Evolutionary conservation across 1,284 basidiomycete genomes (phyloP).

Genomic region (Ustilago lituana): DNA sequence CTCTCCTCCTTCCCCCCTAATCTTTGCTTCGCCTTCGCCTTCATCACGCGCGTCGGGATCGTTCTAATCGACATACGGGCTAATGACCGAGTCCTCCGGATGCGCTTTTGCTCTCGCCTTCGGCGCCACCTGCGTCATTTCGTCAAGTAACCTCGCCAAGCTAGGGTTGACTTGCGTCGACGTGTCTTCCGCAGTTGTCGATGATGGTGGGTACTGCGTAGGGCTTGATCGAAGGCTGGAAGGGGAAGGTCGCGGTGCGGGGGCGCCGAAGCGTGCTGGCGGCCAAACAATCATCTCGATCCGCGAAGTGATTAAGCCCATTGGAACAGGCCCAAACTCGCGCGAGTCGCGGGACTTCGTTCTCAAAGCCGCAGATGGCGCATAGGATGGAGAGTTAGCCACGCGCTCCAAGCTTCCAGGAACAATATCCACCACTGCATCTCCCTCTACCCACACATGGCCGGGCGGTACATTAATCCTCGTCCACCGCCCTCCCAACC

Average conservation of each 20-base stretch:
- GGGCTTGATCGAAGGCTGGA: neutral
- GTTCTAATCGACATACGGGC: slow-evolving; percentile 39
- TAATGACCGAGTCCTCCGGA: slow-evolving; percentile 42
- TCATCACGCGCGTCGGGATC: slow-evolving; percentile 5
- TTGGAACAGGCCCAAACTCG: slow-evolving; percentile 71
- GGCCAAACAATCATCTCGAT: slow-evolving; percentile 70
- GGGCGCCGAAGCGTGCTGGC: slow-evolving; percentile 49
- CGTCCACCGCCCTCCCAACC: slow-evolving; percentile 29
- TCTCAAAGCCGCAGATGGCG: neutral
- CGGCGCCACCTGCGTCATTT: slow-evolving; percentile 22
- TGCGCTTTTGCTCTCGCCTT: slow-evolving; percentile 24
- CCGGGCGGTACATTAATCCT: slow-evolving; percentile 54
- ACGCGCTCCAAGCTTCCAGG: slow-evolving; percentile 18
- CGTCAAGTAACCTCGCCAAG: slow-evolving; percentile 36
- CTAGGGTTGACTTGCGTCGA: slow-evolving; percentile 43
- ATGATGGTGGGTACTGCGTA: slow-evolving; percentile 18
- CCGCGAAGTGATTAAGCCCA: slow-evolving; percentile 68
- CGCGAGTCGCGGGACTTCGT: slow-evolving; percentile 68
- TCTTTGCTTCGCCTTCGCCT: neutral
- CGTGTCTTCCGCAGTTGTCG: slow-evolving; percentile 9
- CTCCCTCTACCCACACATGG: slow-evolving; percentile 72
- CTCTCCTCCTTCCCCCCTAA: neutral
- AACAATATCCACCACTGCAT: slow-evolving; percentile 67
- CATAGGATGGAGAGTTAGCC: slow-evolving; percentile 23
- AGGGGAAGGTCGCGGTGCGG: slow-evolving; percentile 26